Base-by-base conservation (phyloP, 306 rosid species). In the Prunus fruticosa region DNA sequence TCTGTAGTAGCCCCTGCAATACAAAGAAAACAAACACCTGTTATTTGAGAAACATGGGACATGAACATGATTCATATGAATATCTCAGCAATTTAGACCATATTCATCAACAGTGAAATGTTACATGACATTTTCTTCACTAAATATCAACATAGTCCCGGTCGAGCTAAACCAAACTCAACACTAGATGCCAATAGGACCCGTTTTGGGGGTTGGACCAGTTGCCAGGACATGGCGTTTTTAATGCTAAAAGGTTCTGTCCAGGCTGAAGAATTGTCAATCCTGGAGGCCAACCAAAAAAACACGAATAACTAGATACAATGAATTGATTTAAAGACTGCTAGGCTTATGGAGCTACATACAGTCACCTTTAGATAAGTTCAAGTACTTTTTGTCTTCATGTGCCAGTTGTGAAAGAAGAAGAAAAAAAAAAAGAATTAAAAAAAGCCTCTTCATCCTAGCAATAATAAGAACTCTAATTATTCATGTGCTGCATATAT, bases 1-100 rank as follows among this genome's bases (percentile, higher is more conserved):
- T 88, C 98, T 87, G 51, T 80, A 93, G 69, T 93, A 93, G 64
- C 90, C 86, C 67, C 98, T 93, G 93, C 84, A 90, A 78, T 28
- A 20, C 30, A 47, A 67, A 30, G 27, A 14, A 67, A 67, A 65
- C n/a, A 20, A 74, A 18, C 63, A 64, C 76, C 78, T 45, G 69
- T 52, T 19, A 38, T 65, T 47, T 84, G 10, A 86, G 84, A 65
- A 51, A 71, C 25, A 20, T 18, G 8, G 38, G 38, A 49, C 19
- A 11, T 16, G 9, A 38, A 38, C 43, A 38, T 38, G 2, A 34
- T 38, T 7, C 43, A 38, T 38, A 7, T 38, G 43, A 38, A 38
- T 45, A 8, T 34, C 4, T 9, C 69, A 0, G 25, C 25, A 32
- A 3, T 41, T 16, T 12, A 72, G 67, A 58, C 4, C 22, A 32